Percentiles rank a stretch among this genome's conserved stretches.
phyloP scores from a whole-genome alignment of 83 land plant species.

The Larix sibirica region DNA sequence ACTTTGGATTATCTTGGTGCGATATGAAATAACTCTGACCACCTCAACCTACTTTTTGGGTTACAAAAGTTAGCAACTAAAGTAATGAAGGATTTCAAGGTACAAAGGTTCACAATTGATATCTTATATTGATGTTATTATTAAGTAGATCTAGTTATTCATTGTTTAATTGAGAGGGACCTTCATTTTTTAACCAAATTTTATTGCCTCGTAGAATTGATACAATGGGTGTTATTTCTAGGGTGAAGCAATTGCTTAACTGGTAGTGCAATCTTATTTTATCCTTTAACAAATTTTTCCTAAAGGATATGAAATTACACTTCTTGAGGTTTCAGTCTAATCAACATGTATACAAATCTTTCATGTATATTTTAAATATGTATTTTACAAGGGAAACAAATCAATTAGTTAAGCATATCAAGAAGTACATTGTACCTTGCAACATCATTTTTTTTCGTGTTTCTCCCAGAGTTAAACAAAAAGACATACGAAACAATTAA shows the following conservation, averaged over 20 bases:
- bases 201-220: constrained; percentile 50
- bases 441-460: neutral
- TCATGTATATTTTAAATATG: constrained; percentile 88
- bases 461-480: no score
- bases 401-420: constrained; percentile 81
- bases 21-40: no score
- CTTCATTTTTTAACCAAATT: neutral
- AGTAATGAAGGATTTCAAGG: constrained; percentile 95
- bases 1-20: no score
- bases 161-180: neutral
- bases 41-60: no score
- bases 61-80: constrained; percentile 30
- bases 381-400: constrained; percentile 78
- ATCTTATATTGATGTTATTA: neutral
- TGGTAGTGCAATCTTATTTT: constrained; percentile 79
- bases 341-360: constrained; percentile 73
- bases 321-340: constrained; percentile 61
- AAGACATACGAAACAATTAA: no score
- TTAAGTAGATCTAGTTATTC: neutral
- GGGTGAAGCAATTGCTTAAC: constrained; percentile 88
- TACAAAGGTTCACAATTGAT: constrained; percentile 55
- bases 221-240: constrained; percentile 71
- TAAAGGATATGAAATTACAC: constrained; percentile 80
- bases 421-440: constrained; percentile 47
- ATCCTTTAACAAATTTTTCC: constrained; percentile 95